Conservation (phyloP, 202 grass and related monocot species). For the Digitaria exilis region DNA sequence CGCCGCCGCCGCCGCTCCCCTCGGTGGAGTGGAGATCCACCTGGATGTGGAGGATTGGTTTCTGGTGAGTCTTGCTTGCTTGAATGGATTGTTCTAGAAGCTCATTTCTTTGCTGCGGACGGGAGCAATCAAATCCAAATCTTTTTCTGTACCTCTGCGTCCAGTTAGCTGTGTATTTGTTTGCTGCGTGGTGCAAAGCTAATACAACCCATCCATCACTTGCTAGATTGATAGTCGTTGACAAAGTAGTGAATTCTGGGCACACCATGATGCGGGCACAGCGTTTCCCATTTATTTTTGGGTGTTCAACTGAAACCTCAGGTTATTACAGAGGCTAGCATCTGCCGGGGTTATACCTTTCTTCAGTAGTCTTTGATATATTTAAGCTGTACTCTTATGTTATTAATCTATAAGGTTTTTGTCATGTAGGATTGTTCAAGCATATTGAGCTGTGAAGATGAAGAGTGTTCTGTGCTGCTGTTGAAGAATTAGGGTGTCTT, state of each 20-base stretch:
- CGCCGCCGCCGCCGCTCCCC: background rate
- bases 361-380: background rate
- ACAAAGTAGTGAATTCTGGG: background rate
- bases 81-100: background rate
- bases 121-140: background rate
- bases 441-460: conserved; percentile 26
- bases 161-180: background rate
- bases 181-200: background rate
- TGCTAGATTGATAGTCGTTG: background rate
- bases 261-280: too few species aligned
- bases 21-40: background rate
- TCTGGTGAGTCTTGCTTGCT: background rate
- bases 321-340: background rate
- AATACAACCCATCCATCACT: background rate
- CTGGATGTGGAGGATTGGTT: background rate
- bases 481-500: conserved; percentile 26
- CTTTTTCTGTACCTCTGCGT: background rate
- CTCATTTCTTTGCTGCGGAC: background rate
- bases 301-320: background rate
- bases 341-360: background rate
- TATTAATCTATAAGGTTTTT: conserved; percentile 8
- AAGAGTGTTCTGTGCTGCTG: background rate
- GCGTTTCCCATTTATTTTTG: background rate
- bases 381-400: background rate
- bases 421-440: conserved; percentile 34